Base-by-base conservation (phyloP, 163 green algal species). In the Chlorella variabilis region DNA sequence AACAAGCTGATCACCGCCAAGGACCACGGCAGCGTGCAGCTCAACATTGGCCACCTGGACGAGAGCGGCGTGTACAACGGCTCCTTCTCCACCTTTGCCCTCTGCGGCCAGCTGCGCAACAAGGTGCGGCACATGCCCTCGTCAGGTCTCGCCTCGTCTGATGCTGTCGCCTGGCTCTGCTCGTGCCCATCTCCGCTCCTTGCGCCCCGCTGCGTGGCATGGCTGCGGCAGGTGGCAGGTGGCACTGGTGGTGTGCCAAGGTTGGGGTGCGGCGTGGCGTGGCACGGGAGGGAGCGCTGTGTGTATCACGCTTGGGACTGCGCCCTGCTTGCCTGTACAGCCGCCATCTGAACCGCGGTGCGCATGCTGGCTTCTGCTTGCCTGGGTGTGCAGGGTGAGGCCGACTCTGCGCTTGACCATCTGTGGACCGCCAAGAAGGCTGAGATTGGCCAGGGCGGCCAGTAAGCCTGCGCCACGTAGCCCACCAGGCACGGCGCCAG, bases 1-100 rank as follows among this genome's bases (percentile, higher is more conserved):
- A 99, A 99, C 94, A 97, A 98, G 91, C 91, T 99, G 65, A 99
- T 99, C 92, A 96, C 92, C 8, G 95, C 97, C 78, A 99, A 98
- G 93, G 97, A 99, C 91, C 96, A 99, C 83, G 95, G 91, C 48
- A 92, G 85, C 85, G 93, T 99, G 27, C 97, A 99, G 93, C 91
- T 99, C 71, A 99, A 99, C 93, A 90, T 99, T 71, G 97, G 96
- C 42, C 97, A 99, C 92, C 89, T 99, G 70, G 93, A 99, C 87
- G 94, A 96, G 83, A 91, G 95, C 78, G 97, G 97, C 79, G 91
- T 98, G 49, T 99, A 98, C 93, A 98, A 83, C 77, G 91, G 91
- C 87, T 84, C 94, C 84, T 98, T 95, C 93, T 97, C 94, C 68
- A 99, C 97, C 73, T 96, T 99, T 81, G 97, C 97, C 21, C 85